A percentile compares a stretch with the other conserved stretches of the same genome.
Evolutionary conservation across 2,329 filamentous ascomycete genomes (phyloP).

Genomic region (Aspergillus pseudoglaucus): DNA sequence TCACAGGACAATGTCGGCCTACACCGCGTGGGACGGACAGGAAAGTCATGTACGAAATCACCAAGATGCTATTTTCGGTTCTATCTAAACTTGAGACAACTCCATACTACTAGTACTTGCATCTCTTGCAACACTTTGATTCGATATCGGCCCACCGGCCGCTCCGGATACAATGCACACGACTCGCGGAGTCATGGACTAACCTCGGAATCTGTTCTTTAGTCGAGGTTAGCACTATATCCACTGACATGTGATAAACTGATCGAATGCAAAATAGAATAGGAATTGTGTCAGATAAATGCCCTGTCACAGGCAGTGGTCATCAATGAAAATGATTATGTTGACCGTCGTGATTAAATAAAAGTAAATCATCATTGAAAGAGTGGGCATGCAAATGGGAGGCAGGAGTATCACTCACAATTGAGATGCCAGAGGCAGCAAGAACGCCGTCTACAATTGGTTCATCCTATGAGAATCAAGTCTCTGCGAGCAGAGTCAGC

Average conservation of each 20-base stretch:
- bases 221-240: background rate
- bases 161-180: too few species aligned
- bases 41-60: background rate
- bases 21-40: background rate
- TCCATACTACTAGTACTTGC: conserved; percentile 9
- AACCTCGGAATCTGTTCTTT: background rate
- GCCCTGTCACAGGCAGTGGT: conserved; percentile 72
- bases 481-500: conserved; percentile 23
- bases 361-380: conserved; percentile 60
- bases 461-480: background rate
- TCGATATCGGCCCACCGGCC: background rate
- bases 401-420: conserved; percentile 13
- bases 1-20: background rate
- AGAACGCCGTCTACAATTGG: background rate
- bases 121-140: background rate
- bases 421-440: conserved; percentile 7
- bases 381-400: conserved; percentile 6
- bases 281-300: conserved; percentile 25
- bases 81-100: conserved; percentile 12
- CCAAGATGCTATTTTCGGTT: background rate
- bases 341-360: conserved; percentile 80
- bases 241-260: background rate
- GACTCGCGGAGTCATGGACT: too few species aligned
- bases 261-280: conserved; percentile 1
- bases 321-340: conserved; percentile 72